phyloP scores from a whole-genome alignment of 495 filamentous ascomycete species.

The Tuber borchii region DNA sequence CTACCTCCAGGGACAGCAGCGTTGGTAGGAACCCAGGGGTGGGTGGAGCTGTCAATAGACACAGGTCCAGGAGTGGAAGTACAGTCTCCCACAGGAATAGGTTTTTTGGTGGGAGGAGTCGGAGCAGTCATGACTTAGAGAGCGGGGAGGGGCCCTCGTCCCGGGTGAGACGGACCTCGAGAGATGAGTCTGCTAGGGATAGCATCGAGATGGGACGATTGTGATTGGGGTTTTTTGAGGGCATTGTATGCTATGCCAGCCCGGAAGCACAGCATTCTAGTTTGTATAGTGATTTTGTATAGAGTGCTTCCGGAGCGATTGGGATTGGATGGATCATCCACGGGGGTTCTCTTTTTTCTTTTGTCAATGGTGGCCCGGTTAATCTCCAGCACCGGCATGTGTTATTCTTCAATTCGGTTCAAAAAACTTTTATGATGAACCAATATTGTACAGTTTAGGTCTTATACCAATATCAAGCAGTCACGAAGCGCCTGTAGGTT shows the following conservation, averaged over 20 bases:
- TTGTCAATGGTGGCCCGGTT: neutral
- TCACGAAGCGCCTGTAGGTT: neutral
- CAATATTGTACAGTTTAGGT: conserved; percentile 13
- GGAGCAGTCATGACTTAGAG: conserved; percentile 20
- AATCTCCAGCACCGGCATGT: neutral
- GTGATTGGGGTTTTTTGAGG: neutral
- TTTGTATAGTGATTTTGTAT: neutral
- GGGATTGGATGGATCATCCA: neutral
- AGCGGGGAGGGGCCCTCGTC: neutral
- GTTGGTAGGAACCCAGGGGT: conserved; percentile 8
- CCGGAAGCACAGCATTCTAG: neutral
- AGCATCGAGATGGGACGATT: conserved; percentile 6
- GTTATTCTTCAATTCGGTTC: neutral
- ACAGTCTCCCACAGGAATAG: conserved; percentile 24
- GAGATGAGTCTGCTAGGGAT: conserved; percentile 5
- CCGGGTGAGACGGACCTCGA: neutral
- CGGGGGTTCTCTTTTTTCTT: neutral
- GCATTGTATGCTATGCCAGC: neutral
- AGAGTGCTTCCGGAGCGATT: neutral
- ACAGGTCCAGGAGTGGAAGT: conserved; percentile 24
- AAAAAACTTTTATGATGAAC: neutral
- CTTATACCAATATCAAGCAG: neutral
- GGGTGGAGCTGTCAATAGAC: conserved; percentile 4
- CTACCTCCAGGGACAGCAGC: conserved; percentile 11
- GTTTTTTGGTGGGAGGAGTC: conserved; percentile 19